Evolutionary conservation across 2,329 filamentous ascomycete species (phyloP).

Genomic region (Fonsecaea monophora): DNA sequence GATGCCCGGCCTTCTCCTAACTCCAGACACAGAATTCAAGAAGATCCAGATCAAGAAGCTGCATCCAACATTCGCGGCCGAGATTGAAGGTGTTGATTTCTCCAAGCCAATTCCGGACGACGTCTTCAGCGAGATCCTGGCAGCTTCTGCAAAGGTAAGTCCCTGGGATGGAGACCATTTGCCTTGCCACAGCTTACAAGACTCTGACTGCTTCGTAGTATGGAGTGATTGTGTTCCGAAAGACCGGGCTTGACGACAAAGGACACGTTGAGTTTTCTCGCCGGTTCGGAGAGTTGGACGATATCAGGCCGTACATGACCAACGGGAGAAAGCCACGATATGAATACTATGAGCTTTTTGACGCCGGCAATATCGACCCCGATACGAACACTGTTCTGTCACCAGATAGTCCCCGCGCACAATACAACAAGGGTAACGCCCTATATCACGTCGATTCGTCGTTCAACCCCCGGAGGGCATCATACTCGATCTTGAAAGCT

Average conservation of each 20-base stretch:
- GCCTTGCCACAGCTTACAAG: neutral
- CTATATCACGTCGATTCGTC: conserved; percentile 64
- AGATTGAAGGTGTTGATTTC: conserved; percentile 49
- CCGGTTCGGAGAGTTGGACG: conserved; percentile 41
- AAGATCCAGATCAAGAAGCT: conserved; percentile 36
- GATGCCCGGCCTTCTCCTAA: conserved; percentile 31
- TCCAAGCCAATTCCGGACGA: conserved; percentile 44
- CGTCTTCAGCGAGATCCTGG: conserved; percentile 46
- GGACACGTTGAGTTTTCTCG: conserved; percentile 35
- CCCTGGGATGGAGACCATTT: neutral
- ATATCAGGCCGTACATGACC: conserved; percentile 58
- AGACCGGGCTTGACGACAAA: conserved; percentile 30
- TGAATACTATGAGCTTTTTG: conserved; percentile 61
- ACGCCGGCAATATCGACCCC: conserved; percentile 62
- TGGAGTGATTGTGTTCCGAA: conserved; percentile 36
- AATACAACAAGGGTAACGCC: conserved; percentile 51
- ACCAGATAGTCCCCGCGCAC: conserved; percentile 41
- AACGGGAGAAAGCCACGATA: conserved; percentile 57
- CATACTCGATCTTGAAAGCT: conserved; percentile 60
- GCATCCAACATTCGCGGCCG: conserved; percentile 48
- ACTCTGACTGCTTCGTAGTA: conserved; percentile 55
- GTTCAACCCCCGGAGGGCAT: conserved; percentile 62
- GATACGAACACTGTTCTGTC: conserved; percentile 53
- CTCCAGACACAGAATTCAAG: conserved; percentile 30
- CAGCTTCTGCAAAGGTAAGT: conserved; percentile 49